phyloP scores from a whole-genome alignment of 768 basidiomycete species.

The Tricholoma matsutake region DNA sequence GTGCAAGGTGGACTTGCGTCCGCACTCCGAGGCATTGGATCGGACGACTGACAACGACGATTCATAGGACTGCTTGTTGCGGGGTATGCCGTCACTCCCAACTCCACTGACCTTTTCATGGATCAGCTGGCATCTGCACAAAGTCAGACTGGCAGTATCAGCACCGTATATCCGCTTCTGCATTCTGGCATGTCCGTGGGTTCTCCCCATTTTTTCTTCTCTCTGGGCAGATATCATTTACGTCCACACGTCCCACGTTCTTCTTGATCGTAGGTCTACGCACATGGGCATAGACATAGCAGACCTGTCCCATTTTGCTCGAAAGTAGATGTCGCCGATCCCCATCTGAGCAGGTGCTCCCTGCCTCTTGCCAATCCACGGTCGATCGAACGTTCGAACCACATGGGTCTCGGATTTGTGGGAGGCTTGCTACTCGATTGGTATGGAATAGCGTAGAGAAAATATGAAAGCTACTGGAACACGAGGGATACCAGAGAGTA shows the following conservation, averaged over 20 bases:
- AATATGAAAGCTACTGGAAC: background rate
- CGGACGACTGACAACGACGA: background rate
- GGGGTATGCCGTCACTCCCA: background rate
- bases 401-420: background rate
- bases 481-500: background rate
- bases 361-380: background rate
- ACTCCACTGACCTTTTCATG: background rate
- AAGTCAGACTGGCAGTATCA: slow-evolving; percentile 1
- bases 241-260: slow-evolving; percentile 1
- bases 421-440: background rate
- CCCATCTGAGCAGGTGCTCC: background rate
- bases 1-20: background rate
- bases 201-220: background rate
- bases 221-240: slow-evolving; percentile 3
- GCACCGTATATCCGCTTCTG: slow-evolving; percentile 4
- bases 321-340: background rate
- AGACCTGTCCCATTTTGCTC: background rate
- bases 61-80: background rate
- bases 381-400: background rate
- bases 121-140: background rate
- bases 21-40: background rate
- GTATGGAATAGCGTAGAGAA: background rate
- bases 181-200: background rate
- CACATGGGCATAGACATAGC: background rate
- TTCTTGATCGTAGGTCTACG: background rate